These are phyloP conservation scores for Papilionanthe hybrid DNA, from an alignment of 116 monocot genomes.

Conservation along the genomic window DNA sequence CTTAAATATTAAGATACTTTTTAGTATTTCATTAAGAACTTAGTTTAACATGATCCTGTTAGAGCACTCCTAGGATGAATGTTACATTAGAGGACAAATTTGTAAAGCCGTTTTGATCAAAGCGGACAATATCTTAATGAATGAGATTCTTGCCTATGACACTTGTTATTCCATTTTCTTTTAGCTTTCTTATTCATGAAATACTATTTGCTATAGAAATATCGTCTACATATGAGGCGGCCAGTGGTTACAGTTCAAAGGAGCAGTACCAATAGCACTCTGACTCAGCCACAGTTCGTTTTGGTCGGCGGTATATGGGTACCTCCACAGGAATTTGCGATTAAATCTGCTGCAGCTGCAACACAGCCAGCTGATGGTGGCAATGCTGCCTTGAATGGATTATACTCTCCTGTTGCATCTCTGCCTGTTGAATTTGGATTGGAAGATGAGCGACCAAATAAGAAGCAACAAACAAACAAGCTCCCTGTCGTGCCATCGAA, in stretches of 20 bases:
- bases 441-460: constrained; percentile 6
- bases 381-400: constrained; percentile 9
- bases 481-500: constrained; percentile 7
- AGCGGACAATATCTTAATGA: neutral
- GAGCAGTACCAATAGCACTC: constrained; percentile 22
- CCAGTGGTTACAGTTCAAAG: constrained; percentile 23
- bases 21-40: no score
- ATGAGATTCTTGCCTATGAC: neutral
- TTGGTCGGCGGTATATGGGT: constrained; percentile 79
- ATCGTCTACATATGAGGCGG: constrained; percentile 68
- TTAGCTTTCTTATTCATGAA: neutral
- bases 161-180: neutral
- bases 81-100: no score
- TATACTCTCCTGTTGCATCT: constrained; percentile 55
- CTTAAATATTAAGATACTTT: no score
- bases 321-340: constrained; percentile 45
- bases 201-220: constrained; percentile 47
- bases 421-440: constrained; percentile 16
- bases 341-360: constrained; percentile 12
- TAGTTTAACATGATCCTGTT: no score
- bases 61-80: no score
- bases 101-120: neutral
- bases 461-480: constrained; percentile 17
- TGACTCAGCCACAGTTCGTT: constrained; percentile 47
- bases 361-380: constrained; percentile 9